Evolutionary conservation across 1,284 basidiomycete species (phyloP).

Genomic region (Cystobasidium pallidum): DNA sequence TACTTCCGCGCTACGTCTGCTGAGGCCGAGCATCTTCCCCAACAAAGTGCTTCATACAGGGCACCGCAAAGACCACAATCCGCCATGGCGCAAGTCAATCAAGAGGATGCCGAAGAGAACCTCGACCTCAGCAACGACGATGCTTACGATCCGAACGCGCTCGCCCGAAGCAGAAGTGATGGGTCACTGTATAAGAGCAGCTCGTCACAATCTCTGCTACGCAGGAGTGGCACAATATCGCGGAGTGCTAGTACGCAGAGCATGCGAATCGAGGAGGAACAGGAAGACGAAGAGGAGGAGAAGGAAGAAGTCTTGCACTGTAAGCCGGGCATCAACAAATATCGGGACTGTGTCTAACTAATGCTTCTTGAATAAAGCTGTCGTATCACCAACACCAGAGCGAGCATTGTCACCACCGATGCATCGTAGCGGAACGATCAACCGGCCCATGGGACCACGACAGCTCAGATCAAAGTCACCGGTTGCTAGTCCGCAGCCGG

Average conservation of each 20-base stretch:
- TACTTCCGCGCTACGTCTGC: constrained; percentile 26
- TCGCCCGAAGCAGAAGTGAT: constrained; percentile 33
- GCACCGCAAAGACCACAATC: constrained; percentile 1
- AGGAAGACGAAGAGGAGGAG: constrained; percentile 29
- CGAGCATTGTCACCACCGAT: constrained; percentile 27
- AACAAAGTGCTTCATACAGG: no score
- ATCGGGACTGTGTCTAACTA: not conserved
- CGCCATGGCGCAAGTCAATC: not conserved
- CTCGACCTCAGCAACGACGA: constrained; percentile 11
- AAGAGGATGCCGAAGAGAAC: constrained; percentile 1
- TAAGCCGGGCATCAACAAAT: not conserved
- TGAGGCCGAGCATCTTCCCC: not conserved
- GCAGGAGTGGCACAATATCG: constrained; percentile 23
- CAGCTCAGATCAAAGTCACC: constrained; percentile 38
- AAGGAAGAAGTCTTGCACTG: constrained; percentile 21
- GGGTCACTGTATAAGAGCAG: constrained; percentile 22
- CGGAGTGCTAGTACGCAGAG: constrained; percentile 31
- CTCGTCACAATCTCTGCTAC: constrained; percentile 14
- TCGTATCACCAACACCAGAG: constrained; percentile 11
- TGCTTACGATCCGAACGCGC: constrained; percentile 31
- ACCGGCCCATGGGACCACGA: constrained; percentile 36
- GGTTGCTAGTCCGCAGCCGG: constrained; percentile 24
- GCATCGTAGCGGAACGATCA: constrained; percentile 37
- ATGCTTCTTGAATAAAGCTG: not conserved
- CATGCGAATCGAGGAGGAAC: constrained; percentile 41